Conservation (phyloP, 441 rosid genomes). For the Raphanus hybrid region DNA sequence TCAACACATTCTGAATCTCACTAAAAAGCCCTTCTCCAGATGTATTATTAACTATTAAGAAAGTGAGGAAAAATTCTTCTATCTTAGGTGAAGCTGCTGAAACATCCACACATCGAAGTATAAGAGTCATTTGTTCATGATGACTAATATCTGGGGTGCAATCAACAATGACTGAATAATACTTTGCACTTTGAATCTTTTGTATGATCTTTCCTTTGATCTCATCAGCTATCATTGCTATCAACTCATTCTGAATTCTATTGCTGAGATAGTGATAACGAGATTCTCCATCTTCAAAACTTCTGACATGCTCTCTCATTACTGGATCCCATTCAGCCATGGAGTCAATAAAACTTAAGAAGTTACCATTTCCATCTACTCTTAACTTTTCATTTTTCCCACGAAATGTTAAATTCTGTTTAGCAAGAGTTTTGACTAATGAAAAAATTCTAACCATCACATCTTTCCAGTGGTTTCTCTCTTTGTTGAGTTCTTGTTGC, state of each 20-base stretch:
- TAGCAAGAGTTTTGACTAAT: neutral
- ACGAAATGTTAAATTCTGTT: neutral
- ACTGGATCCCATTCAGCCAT: neutral
- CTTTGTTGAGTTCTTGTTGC: neutral
- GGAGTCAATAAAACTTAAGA: too few species aligned
- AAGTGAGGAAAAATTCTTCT: neutral
- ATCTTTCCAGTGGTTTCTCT: neutral
- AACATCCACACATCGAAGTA: neutral
- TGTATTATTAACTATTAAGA: neutral
- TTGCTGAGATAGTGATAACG: neutral
- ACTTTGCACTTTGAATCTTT: neutral
- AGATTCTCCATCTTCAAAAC: neutral
- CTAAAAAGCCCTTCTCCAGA: neutral
- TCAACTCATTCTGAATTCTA: neutral
- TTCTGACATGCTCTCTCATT: neutral
- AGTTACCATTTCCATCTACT: neutral
- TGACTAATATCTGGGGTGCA: neutral
- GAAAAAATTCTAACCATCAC: neutral
- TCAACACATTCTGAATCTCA: neutral
- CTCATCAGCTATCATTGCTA: neutral
- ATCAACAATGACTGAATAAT: neutral
- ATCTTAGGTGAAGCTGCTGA: neutral
- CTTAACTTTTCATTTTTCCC: neutral
- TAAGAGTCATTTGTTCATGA: neutral
- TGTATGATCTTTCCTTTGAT: neutral